These are phyloP conservation scores for Solanum aculeatissimum DNA, from an alignment of 305 asterid species.

Conservation along the genomic window DNA sequence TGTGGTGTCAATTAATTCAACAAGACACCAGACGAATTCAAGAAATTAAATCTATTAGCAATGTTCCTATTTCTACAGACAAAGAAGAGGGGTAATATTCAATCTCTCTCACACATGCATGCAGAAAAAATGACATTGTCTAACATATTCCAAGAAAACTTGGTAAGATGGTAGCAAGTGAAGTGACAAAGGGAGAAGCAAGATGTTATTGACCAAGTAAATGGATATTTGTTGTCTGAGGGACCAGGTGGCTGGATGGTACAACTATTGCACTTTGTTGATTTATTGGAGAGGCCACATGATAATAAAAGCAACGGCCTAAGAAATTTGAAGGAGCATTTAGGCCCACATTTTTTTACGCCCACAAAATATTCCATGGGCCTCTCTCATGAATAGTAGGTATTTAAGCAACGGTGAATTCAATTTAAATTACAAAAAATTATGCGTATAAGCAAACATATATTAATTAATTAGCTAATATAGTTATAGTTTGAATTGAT, in stretches of 20 bases:
- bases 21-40: neutral
- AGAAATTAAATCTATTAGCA: neutral
- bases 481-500: too few species aligned
- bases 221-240: conserved; percentile 27
- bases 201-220: conserved; percentile 13
- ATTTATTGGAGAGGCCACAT: neutral
- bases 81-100: conserved; percentile 14
- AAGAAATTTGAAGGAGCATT: neutral
- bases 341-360: neutral
- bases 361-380: conserved; percentile 6
- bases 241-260: conserved; percentile 10
- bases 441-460: too few species aligned
- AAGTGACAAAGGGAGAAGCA: conserved; percentile 16
- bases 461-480: too few species aligned
- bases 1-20: neutral
- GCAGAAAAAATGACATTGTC: conserved; percentile 13
- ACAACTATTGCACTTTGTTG: neutral
- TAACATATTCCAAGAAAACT: conserved; percentile 15
- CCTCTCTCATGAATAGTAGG: neutral
- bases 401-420: too few species aligned
- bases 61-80: neutral
- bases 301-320: neutral
- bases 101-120: conserved; percentile 5
- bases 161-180: neutral
- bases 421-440: too few species aligned